These are phyloP conservation scores for Leccinum fibrillosum DNA, from an alignment of 768 basidiomycete genomes.

Conservation along the genomic window DNA sequence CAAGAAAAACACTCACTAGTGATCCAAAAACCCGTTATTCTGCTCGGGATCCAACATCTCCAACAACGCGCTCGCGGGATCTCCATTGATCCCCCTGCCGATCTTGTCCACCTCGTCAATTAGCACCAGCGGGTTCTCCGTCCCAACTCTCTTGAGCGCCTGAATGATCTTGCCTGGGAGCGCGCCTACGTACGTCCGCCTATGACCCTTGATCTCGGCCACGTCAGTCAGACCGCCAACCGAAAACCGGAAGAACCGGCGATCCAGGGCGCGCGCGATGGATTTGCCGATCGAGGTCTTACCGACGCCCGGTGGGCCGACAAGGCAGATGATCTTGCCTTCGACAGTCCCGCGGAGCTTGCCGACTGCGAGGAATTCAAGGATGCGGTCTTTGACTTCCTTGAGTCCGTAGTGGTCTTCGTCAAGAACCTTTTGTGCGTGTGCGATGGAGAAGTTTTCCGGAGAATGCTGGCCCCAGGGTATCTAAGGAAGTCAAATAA, in stretches of 20 bases:
- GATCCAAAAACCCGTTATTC: conserved; percentile 91
- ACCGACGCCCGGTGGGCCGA: conserved; percentile 96
- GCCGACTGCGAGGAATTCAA: conserved; percentile 95
- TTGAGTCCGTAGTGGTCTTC: conserved; percentile 93
- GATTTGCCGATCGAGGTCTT: conserved; percentile 97
- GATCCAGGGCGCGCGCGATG: conserved; percentile 84
- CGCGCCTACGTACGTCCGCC: conserved; percentile 95
- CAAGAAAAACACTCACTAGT: conserved; percentile 64
- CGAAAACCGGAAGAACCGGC: conserved; percentile 95
- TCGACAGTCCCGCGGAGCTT: conserved; percentile 92
- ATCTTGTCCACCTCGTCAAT: conserved; percentile 98
- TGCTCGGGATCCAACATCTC: conserved; percentile 97
- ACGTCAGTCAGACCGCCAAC: conserved; percentile 97
- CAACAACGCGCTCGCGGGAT: conserved; percentile 85
- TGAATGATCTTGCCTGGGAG: conserved; percentile 95
- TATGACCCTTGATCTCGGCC: conserved; percentile 97
- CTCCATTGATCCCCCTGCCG: conserved; percentile 85
- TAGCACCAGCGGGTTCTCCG: conserved; percentile 89
- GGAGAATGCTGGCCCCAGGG: conserved; percentile 96
- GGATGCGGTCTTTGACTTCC: conserved; percentile 89
- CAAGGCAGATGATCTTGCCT: conserved; percentile 96
- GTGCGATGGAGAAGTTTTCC: conserved; percentile 87
- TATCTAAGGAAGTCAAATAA: conserved; percentile 46
- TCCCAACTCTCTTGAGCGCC: conserved; percentile 88
- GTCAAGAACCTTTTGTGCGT: conserved; percentile 82